Percentiles rank a stretch among this genome's conserved stretches.
Evolutionary conservation across 2,329 filamentous ascomycete species (phyloP).

Genomic region (Pseudogymnoascus sp.): DNA sequence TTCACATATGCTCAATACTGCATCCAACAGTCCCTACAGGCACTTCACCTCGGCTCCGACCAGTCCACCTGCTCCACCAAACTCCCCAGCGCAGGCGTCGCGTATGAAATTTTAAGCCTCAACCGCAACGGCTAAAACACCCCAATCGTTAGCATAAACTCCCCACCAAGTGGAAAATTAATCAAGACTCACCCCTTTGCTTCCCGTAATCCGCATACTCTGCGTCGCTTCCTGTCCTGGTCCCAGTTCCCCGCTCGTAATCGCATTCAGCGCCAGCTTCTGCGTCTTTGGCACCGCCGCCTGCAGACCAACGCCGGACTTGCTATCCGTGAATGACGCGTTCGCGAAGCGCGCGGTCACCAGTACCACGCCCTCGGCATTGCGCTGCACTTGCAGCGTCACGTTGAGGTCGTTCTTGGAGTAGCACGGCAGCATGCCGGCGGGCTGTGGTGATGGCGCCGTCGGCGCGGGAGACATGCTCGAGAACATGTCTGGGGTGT

Average conservation of each 20-base stretch:
- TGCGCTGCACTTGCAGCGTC: constrained; percentile 75
- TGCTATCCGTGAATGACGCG: constrained; percentile 50
- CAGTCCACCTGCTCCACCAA: constrained; percentile 92
- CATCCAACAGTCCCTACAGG: background rate
- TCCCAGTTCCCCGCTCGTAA: constrained; percentile 69
- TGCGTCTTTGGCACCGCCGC: constrained; percentile 95
- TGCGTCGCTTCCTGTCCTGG: constrained; percentile 79
- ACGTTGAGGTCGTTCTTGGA: constrained; percentile 77
- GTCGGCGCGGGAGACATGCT: constrained; percentile 39
- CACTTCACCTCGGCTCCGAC: constrained; percentile 58
- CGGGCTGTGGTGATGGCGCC: constrained; percentile 32
- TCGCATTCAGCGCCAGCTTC: constrained; percentile 83
- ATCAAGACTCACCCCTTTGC: constrained; percentile 72
- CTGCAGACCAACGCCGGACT: constrained; percentile 75
- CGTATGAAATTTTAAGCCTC: constrained; percentile 75
- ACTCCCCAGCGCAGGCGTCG: constrained; percentile 58
- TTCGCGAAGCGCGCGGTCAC: constrained; percentile 80
- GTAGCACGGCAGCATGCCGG: constrained; percentile 62
- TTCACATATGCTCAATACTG: background rate
- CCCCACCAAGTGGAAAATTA: background rate
- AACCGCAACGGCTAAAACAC: constrained; percentile 63
- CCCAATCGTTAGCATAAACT: constrained; percentile 14
- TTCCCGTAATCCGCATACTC: constrained; percentile 76
- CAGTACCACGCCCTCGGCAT: constrained; percentile 68
- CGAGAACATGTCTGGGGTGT: constrained; percentile 42